Evolutionary conservation across 768 basidiomycete genomes (phyloP), one percentile per base, ranked within the genome.

Genomic region (Favolaschia claudopus): DNA sequence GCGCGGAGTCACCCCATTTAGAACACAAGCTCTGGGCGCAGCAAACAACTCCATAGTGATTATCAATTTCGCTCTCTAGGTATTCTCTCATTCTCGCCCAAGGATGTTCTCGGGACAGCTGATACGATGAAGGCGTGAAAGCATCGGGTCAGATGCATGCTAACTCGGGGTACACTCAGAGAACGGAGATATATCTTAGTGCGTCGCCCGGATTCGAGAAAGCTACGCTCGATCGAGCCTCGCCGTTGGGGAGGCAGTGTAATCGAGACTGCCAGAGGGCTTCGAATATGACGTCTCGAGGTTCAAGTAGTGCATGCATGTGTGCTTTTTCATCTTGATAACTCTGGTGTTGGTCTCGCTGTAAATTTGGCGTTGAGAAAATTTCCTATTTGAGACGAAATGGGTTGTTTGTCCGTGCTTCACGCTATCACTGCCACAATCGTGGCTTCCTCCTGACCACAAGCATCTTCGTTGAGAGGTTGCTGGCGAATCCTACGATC

Each of bases 141-240:
- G 8, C 68, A 69, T 62, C 24, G 31, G 72, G 67, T 22, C 72
- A 72, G 43, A 34, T 76, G 32, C 66, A 62, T 31, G 54, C 29
- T 19, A 46, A 52, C 5, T 63, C 55, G 14, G 38, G 62, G 36
- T 67, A 63, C 1, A 9, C 70, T 7, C 37, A 34, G 22, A 70
- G 65, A 13, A 69, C n/a, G n/a, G 72, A 40, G 68, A 74, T 17
- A 66, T 72, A 1, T 40, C 87, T 13, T n/a, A 87, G 86, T 67
- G 85, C 86, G 4, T 81, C 85, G 1, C 72, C 70, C 19, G 66
- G 62, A 3, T 86, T 84, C 49, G 83, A 85, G 66, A 66, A 72
- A 39, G 66, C 67, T 25, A 72, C 78, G 2, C 43, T 79, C n/a
- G n/a, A n/a, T n/a, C n/a, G n/a, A n/a, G 64, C 60, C 5, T 67